Evolutionary conservation across 2,329 filamentous ascomycete genomes (phyloP).

Genomic region (Aspergillus pseudoglaucus): DNA sequence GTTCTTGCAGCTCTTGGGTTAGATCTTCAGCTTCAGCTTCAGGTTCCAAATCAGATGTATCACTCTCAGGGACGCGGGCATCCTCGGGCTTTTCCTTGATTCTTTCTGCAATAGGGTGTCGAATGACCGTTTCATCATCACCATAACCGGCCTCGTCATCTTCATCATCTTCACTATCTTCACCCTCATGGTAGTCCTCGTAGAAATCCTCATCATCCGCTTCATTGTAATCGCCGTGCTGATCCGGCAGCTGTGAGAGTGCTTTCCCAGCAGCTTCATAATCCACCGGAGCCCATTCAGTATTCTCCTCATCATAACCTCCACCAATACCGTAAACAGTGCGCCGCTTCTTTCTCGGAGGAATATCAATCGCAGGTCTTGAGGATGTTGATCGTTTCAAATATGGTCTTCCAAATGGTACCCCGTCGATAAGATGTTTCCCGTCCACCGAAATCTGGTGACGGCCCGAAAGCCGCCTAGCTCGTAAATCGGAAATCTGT

Average conservation of each 20-base stretch:
- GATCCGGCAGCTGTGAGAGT: conserved; percentile 14
- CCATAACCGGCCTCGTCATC: conserved; percentile 24
- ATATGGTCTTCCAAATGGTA: conserved; percentile 72
- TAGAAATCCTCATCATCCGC: conserved; percentile 20
- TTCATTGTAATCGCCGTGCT: conserved; percentile 19
- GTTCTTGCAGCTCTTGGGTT: conserved; percentile 39
- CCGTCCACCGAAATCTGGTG: conserved; percentile 75
- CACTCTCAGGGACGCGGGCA: conserved; percentile 23
- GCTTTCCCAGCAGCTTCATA: conserved; percentile 19
- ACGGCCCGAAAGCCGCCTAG: conserved; percentile 67
- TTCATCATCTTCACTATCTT: conserved; percentile 13
- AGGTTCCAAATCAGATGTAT: conserved; percentile 18
- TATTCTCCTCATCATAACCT: conserved; percentile 25
- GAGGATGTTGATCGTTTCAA: conserved; percentile 51
- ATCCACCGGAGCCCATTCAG: conserved; percentile 24
- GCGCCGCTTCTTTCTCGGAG: conserved; percentile 62
- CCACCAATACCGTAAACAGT: conserved; percentile 29
- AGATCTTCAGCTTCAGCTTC: conserved; percentile 30
- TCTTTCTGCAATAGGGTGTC: conserved; percentile 20
- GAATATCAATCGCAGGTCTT: conserved; percentile 64
- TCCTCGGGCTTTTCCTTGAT: conserved; percentile 9
- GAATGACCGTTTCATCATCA: conserved; percentile 32
- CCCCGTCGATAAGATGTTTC: conserved; percentile 74
- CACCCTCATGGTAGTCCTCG: conserved; percentile 16
- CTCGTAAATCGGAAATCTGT: conserved; percentile 64